phyloP scores from a whole-genome alignment of 2,329 filamentous ascomycete species.

The Cladosporium phlei region DNA sequence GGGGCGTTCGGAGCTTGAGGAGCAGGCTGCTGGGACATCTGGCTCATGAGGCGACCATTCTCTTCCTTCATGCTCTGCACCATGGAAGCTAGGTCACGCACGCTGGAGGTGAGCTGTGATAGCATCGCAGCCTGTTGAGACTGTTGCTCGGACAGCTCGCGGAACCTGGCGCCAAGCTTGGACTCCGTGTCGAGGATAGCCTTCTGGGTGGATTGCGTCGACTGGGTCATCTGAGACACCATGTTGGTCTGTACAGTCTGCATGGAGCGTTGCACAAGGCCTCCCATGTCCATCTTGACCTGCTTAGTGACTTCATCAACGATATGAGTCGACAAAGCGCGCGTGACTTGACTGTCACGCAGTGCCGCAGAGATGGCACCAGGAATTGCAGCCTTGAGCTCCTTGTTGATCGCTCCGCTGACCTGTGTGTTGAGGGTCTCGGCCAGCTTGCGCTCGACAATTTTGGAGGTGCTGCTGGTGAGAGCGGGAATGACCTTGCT shows the following conservation, averaged over 20 bases:
- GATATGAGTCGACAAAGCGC: constrained; percentile 67
- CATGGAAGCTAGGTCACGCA: constrained; percentile 4
- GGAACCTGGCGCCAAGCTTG: constrained; percentile 8
- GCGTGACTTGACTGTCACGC: constrained; percentile 68
- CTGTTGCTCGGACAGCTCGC: constrained; percentile 6
- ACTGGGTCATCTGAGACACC: constrained; percentile 52
- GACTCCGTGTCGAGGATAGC: constrained; percentile 62
- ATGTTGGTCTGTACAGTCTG: constrained; percentile 49
- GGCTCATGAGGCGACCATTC: constrained; percentile 1
- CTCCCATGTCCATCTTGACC: constrained; percentile 14
- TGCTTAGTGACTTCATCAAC: constrained; percentile 58
- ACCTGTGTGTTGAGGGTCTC: constrained; percentile 63
- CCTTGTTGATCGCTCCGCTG: constrained; percentile 62
- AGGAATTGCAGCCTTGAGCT: constrained; percentile 68
- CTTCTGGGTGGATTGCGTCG: constrained; percentile 56
- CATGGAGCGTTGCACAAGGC: constrained; percentile 62
- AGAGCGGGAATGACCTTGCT: constrained; percentile 71
- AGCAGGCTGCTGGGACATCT: not conserved
- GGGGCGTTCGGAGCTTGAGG: not conserved
- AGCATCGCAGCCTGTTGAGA: constrained; percentile 7
- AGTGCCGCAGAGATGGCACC: constrained; percentile 62
- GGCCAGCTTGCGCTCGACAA: constrained; percentile 67
- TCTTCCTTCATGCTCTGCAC: constrained; percentile 11
- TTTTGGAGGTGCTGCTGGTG: constrained; percentile 60
- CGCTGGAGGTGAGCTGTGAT: constrained; percentile 9